phyloP scores from a whole-genome alignment of 2,329 filamentous ascomycete genomes.

The Orbilia quercus region DNA sequence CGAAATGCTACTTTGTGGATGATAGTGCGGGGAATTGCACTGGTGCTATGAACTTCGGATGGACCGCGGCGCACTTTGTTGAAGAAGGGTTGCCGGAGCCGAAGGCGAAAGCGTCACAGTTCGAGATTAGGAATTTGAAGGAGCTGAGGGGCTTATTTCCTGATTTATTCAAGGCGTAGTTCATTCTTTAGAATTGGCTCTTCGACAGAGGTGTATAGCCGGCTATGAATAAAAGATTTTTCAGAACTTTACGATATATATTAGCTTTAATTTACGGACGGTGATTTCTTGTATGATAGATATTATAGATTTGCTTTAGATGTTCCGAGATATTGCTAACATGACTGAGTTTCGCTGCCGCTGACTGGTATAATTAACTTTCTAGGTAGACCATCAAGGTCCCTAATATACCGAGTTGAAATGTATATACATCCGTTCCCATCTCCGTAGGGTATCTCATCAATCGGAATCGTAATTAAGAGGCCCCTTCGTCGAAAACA shows the following conservation, averaged over 20 bases:
- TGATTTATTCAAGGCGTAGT: conserved; percentile 77
- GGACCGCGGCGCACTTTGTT: conserved; percentile 86
- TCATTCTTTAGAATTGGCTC: conserved; percentile 1
- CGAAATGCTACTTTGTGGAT: conserved; percentile 93
- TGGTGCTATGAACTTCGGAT: conserved; percentile 81
- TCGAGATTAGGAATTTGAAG: conserved; percentile 79
- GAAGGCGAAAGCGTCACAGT: conserved; percentile 73
- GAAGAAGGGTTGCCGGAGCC: conserved; percentile 78
- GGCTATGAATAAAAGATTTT: too few relatives aligned
- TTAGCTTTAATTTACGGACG: not conserved
- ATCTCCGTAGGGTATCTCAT: not conserved
- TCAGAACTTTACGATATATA: not conserved
- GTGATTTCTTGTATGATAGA: not conserved
- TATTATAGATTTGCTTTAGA: not conserved
- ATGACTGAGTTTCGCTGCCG: too few relatives aligned
- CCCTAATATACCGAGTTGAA: not conserved
- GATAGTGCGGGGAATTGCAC: conserved; percentile 86
- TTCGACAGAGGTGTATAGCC: not conserved
- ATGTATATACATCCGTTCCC: not conserved
- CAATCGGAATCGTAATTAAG: conserved; percentile 17
- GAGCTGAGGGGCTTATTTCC: conserved; percentile 82
- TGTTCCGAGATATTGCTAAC: not conserved
- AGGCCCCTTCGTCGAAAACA: conserved; percentile 17
- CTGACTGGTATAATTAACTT: not conserved
- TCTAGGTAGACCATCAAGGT: not conserved